phyloP scores from a whole-genome alignment of 2,329 filamentous ascomycete genomes.

The Emmonsiellopsis sp. region DNA sequence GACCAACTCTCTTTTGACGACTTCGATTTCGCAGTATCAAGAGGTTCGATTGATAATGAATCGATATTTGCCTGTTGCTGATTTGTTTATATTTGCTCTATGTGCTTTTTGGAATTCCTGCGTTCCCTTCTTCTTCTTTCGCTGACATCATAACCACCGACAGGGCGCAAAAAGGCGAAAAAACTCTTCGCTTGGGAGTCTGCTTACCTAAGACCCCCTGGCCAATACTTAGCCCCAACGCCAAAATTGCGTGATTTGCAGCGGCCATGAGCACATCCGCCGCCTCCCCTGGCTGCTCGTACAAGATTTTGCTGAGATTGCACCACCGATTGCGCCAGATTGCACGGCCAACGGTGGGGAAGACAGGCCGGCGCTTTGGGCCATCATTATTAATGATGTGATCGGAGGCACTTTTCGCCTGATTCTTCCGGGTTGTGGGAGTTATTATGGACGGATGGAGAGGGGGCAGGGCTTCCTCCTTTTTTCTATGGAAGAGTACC shows the following conservation, averaged over 20 bases:
- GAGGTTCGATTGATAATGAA: too few species aligned
- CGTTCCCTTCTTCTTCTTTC: too few species aligned
- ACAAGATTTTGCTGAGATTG: not conserved
- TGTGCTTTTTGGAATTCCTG: too few species aligned
- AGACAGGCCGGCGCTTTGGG: not conserved
- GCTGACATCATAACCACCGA: too few species aligned
- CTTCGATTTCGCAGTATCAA: too few species aligned
- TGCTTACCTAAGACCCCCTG: not conserved
- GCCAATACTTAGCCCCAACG: constrained; percentile 3
- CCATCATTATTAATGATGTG: not conserved
- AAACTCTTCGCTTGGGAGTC: not conserved
- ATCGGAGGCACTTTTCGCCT: not conserved
- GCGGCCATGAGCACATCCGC: constrained; percentile 21
- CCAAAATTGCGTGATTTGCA: constrained; percentile 34
- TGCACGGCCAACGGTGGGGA: not conserved
- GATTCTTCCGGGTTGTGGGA: not conserved
- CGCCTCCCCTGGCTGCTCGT: constrained; percentile 20
- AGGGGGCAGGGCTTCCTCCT: constrained; percentile 16
- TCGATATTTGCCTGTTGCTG: too few species aligned
- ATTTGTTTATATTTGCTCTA: too few species aligned
- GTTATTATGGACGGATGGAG: not conserved
- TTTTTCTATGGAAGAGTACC: constrained; percentile 20
- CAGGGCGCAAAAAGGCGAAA: too few species aligned
- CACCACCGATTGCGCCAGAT: not conserved
- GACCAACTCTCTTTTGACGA: too few species aligned